Evolutionary conservation across 208 protist species (phyloP).

Genomic region (Crithidia fasciculata): DNA sequence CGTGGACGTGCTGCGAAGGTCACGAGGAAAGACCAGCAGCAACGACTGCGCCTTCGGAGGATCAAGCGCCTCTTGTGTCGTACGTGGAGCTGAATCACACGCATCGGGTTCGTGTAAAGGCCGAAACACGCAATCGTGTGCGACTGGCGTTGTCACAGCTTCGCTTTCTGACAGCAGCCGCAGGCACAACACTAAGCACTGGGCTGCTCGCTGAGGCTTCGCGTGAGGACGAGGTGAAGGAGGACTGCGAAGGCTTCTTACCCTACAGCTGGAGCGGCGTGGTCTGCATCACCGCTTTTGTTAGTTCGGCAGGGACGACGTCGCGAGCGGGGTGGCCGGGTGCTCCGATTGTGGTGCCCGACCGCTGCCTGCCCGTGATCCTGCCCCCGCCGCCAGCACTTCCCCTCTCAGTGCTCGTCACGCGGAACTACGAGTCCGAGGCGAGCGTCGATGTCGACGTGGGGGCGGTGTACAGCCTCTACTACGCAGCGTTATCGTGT

Average conservation of each 20-base stretch:
- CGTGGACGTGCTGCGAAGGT: conserved; percentile 5
- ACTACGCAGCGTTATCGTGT: background rate
- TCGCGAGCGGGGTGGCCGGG: too few species aligned
- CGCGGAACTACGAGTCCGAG: conserved; percentile 16
- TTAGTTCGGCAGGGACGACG: background rate
- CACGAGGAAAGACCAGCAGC: background rate
- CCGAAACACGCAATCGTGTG: background rate
- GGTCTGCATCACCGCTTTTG: conserved; percentile 17
- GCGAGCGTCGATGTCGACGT: conserved; percentile 15
- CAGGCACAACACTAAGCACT: background rate
- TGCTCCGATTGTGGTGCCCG: conserved; percentile 2
- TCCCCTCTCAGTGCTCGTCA: background rate
- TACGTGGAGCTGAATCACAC: conserved; percentile 10
- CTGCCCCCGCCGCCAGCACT: conserved; percentile 16
- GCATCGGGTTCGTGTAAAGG: background rate
- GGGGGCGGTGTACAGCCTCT: background rate
- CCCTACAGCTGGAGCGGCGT: conserved; percentile 13
- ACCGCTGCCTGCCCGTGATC: conserved; percentile 10
- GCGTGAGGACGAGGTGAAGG: background rate
- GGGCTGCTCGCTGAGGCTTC: too few species aligned
- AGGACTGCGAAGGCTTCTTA: background rate
- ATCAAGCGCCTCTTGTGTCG: background rate
- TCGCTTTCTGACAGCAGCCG: background rate
- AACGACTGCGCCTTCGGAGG: too few species aligned
- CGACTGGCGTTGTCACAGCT: conserved; percentile 2